Base-by-base conservation (phyloP, 2,329 filamentous ascomycete species). In the Aspergillus sp. region DNA sequence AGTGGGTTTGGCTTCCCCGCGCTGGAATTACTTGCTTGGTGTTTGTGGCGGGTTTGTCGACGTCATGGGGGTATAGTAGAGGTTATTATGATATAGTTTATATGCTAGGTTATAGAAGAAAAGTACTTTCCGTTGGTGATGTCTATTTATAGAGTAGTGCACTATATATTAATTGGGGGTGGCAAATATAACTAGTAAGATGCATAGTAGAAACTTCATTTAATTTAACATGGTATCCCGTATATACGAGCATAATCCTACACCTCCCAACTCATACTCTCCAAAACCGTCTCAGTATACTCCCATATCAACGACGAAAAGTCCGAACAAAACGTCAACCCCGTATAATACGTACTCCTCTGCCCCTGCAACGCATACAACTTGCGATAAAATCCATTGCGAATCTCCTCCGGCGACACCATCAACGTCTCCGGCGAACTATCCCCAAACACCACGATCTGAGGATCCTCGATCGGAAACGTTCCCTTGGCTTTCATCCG, bases 331-430 rank as follows among this genome's bases (percentile, higher is more conserved):
- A 68, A 80, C 4, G 79, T 75, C 13, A 74, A 74, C 1, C 81
- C 80, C 0, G 79, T 82, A 63, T 76, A 82, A 67, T 71, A 83
- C 0, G 80, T 82, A n/a, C 74, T 76, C 17, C 72, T 68, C 15
- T 74, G 61, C 0, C 81, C 81, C 67, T 83, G 81, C 28, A 83
- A 67, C 2, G 67, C 74, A 64, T 78, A 74, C 52, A 81, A 67
- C 43, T 74, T 63, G 39, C 73, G 70, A 58, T 82, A 78, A 51
- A 81, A 82, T 0, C 80, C 80, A 7, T 57, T 63, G 19, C 60
- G 64, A 57, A 82, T 76, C 10, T 73, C 70, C 2, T 74, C 67
- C 1, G 67, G 62, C 0, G 73, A 65, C 0, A 79, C 74, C 12
- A 66, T 70, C 43, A 77, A 57, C 30, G 76, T 69, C 63, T 76